These are phyloP conservation scores for Phlegmacium glaucopus DNA, from an alignment of 768 basidiomycete species.

Conservation along the genomic window DNA sequence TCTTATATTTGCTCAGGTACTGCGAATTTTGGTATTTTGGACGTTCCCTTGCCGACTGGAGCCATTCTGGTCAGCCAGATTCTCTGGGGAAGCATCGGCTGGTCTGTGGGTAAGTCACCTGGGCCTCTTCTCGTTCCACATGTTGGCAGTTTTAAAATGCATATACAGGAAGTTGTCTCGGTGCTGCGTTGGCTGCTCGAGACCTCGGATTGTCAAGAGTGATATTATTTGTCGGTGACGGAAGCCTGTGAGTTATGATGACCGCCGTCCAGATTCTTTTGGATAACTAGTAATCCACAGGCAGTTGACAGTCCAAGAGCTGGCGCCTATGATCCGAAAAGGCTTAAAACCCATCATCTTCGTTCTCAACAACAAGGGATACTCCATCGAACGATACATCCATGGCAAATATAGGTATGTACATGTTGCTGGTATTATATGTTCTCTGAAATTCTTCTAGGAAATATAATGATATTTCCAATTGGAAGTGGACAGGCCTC, in stretches of 20 bases:
- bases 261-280: constrained; percentile 5
- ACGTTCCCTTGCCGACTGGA: constrained; percentile 73
- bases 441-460: constrained; percentile 26
- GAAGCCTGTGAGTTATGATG: constrained; percentile 56
- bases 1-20: constrained; percentile 44
- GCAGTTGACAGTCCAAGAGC: constrained; percentile 78
- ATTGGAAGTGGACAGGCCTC: constrained; percentile 74
- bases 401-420: constrained; percentile 58
- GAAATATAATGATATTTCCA: constrained; percentile 82
- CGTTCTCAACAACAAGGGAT: constrained; percentile 76
- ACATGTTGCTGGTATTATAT: background rate
- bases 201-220: constrained; percentile 62
- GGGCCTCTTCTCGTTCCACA: background rate
- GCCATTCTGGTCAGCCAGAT: constrained; percentile 70
- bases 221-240: constrained; percentile 85
- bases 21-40: constrained; percentile 81
- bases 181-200: constrained; percentile 75
- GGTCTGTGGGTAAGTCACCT: constrained; percentile 61
- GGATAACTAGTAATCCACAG: constrained; percentile 35
- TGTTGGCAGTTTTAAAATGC: background rate
- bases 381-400: constrained; percentile 82
- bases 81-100: constrained; percentile 92
- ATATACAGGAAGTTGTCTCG: constrained; percentile 56
- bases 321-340: constrained; percentile 77
- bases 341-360: constrained; percentile 82